phyloP scores from a whole-genome alignment of 768 basidiomycete species.

The Podaxis carcinomalis region DNA sequence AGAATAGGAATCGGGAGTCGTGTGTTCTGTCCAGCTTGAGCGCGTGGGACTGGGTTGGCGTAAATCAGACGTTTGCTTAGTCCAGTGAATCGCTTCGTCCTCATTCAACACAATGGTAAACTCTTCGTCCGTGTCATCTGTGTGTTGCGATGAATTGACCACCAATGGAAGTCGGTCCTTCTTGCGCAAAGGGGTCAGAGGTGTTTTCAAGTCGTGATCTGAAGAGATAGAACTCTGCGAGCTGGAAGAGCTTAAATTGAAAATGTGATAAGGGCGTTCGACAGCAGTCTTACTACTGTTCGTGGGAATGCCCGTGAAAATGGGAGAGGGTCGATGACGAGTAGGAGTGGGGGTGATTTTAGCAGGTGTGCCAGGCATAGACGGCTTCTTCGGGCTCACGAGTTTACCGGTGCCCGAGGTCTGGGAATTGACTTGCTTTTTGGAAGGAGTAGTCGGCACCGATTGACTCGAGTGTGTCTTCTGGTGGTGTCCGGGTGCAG shows the following conservation, averaged over 20 bases:
- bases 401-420: not conserved
- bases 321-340: conserved; percentile 5
- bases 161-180: not conserved
- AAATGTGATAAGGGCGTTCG: not conserved
- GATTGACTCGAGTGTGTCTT: not conserved
- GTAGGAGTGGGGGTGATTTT: not conserved
- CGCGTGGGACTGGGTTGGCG: conserved; percentile 8
- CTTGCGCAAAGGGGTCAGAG: not conserved
- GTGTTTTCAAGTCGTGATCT: not conserved
- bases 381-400: not conserved
- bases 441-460: not conserved
- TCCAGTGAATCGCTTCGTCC: conserved; percentile 7
- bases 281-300: not conserved
- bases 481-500: not conserved
- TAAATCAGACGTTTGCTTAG: conserved; percentile 9
- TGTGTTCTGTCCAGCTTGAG: not conserved
- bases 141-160: not conserved
- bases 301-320: not conserved
- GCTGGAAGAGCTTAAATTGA: conserved; percentile 4
- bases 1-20: not conserved
- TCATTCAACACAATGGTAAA: conserved; percentile 6
- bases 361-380: not conserved
- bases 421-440: not conserved
- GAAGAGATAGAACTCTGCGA: conserved; percentile 4
- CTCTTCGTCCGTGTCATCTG: not conserved